Evolutionary conservation across 345 rosid genomes (phyloP).

Genomic region (Camelina neglecta): DNA sequence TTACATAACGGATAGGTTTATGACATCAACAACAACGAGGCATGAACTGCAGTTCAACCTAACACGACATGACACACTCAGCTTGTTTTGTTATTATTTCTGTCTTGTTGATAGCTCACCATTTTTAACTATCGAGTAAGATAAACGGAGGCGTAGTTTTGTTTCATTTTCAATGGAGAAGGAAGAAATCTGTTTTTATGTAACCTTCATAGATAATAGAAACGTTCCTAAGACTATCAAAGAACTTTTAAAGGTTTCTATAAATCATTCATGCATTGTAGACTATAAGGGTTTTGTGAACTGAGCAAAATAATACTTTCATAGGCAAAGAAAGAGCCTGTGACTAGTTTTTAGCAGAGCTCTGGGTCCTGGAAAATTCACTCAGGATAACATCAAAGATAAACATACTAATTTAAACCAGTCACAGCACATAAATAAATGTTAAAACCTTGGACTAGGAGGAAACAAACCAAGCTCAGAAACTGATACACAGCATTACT

Average conservation of each 20-base stretch:
- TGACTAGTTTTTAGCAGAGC: conserved; percentile 10
- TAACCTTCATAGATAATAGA: not conserved
- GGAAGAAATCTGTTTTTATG: too few species aligned
- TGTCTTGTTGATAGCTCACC: not conserved
- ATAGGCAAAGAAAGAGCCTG: not conserved
- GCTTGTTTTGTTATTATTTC: not conserved
- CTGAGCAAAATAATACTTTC: not conserved
- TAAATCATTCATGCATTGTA: not conserved
- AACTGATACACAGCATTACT: not conserved
- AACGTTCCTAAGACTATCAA: not conserved
- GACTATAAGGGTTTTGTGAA: not conserved
- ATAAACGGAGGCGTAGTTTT: not conserved
- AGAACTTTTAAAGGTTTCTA: not conserved
- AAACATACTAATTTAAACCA: conserved; percentile 3
- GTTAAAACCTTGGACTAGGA: not conserved
- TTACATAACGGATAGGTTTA: not conserved
- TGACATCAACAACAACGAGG: not conserved
- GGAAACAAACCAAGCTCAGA: conserved; percentile 16
- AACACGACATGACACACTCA: not conserved
- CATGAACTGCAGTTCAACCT: not conserved
- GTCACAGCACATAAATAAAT: not conserved
- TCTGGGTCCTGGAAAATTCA: conserved; percentile 18
- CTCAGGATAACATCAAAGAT: not conserved
- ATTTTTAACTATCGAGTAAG: not conserved
- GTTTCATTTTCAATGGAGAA: not conserved